phyloP scores from a whole-genome alignment of 176 grass and related monocot species.

The Sorghum bicolor region Sorghum_bicolor_NCBIv3 NC_012871.2:56015001-56015500 shows the following conservation, averaged over 20 bases:
- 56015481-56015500: neutral
- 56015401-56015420: neutral
- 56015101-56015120: neutral
- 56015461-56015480: neutral
- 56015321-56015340: neutral
- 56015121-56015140: neutral
- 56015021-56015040: neutral
- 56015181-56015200: neutral
- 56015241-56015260: neutral
- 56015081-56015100: neutral
- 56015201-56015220: neutral
- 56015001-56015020: neutral
- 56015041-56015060: neutral
- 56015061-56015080: neutral
- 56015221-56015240: neutral
- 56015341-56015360: neutral
- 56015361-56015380: neutral
- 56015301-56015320: neutral
- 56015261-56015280: neutral
- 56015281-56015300: neutral
- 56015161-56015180: neutral
- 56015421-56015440: neutral
- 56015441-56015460: neutral
- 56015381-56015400: neutral
- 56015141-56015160: neutral